Conservation (phyloP, 805 yeast species). For the Yamadazyma akitaensis region DNA sequence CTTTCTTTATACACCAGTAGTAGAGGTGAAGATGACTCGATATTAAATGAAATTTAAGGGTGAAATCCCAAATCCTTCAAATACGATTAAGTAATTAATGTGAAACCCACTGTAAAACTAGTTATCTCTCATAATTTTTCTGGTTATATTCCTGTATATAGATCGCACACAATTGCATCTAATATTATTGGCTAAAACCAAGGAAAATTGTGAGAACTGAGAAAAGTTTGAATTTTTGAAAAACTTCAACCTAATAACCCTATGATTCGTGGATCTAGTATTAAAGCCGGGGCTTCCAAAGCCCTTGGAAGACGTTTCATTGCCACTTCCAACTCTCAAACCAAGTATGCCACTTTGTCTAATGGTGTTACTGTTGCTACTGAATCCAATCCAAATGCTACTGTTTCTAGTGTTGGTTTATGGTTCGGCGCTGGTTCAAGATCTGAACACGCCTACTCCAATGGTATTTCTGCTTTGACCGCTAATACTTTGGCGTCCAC, state of each 20-base stretch:
- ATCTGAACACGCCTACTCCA: constrained; percentile 75
- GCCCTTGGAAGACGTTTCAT: constrained; percentile 50
- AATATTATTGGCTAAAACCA: constrained; percentile 16
- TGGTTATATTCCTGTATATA: constrained; percentile 2
- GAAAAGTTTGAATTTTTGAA: constrained; percentile 7
- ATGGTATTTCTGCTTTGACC: constrained; percentile 72
- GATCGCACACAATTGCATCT: constrained; percentile 10
- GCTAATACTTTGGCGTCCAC: constrained; percentile 47
- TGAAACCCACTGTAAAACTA: too few species aligned
- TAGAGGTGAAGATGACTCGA: neutral
- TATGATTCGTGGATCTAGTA: constrained; percentile 43
- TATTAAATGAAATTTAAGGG: neutral
- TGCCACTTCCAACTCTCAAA: constrained; percentile 54
- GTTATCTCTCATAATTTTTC: too few species aligned
- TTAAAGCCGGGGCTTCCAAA: constrained; percentile 27
- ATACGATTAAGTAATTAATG: neutral
- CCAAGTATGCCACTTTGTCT: constrained; percentile 67
- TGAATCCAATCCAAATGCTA: constrained; percentile 54
- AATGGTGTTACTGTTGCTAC: constrained; percentile 76
- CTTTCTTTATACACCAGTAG: neutral
- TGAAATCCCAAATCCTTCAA: neutral
- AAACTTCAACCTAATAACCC: constrained; percentile 1
- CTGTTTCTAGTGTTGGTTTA: constrained; percentile 63
- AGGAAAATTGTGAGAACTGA: constrained; percentile 7
- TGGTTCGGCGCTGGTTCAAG: constrained; percentile 77